A percentile compares a stretch with the other conserved stretches of the same genome.
Evolutionary conservation across 1,139 yeast genomes (phyloP).

Genomic region (Hansenula sp.): DNA sequence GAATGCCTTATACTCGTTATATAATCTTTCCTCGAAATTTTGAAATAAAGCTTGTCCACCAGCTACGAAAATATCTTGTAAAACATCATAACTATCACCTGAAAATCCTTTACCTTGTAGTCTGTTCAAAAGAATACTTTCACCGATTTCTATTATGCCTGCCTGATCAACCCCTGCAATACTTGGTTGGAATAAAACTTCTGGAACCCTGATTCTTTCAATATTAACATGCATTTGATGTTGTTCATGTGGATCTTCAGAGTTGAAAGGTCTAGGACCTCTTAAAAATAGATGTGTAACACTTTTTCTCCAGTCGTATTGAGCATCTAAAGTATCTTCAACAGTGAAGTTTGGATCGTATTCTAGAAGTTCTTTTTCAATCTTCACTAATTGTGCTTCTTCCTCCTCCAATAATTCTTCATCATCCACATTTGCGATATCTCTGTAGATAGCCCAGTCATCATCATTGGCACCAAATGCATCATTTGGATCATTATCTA

Average conservation of each 20-base stretch:
- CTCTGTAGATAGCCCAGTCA: constrained; percentile 91
- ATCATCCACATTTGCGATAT: constrained; percentile 69
- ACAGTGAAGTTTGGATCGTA: constrained; percentile 81
- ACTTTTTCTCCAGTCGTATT: constrained; percentile 82
- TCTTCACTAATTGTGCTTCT: constrained; percentile 49
- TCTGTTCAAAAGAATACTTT: constrained; percentile 60
- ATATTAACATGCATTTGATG: constrained; percentile 89
- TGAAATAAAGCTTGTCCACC: constrained; percentile 78
- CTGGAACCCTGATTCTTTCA: constrained; percentile 91
- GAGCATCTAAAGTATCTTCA: constrained; percentile 81
- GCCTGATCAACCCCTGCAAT: constrained; percentile 97
- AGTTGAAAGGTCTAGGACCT: constrained; percentile 77
- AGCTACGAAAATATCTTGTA: constrained; percentile 57
- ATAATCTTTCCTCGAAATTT: constrained; percentile 62
- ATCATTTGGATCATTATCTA: constrained; percentile 89
- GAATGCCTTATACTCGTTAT: constrained; percentile 60
- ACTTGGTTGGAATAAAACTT: constrained; percentile 87
- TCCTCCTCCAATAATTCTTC: constrained; percentile 76
- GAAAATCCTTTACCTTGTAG: constrained; percentile 49
- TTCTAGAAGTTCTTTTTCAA: constrained; percentile 74
- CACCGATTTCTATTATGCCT: constrained; percentile 74
- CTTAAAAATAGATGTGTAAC: constrained; percentile 77
- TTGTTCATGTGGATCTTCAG: constrained; percentile 61
- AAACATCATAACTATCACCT: constrained; percentile 45
- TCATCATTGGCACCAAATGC: constrained; percentile 95